Conservation (phyloP, 2,329 filamentous ascomycete genomes). For the Helicocarpus griseus region DNA sequence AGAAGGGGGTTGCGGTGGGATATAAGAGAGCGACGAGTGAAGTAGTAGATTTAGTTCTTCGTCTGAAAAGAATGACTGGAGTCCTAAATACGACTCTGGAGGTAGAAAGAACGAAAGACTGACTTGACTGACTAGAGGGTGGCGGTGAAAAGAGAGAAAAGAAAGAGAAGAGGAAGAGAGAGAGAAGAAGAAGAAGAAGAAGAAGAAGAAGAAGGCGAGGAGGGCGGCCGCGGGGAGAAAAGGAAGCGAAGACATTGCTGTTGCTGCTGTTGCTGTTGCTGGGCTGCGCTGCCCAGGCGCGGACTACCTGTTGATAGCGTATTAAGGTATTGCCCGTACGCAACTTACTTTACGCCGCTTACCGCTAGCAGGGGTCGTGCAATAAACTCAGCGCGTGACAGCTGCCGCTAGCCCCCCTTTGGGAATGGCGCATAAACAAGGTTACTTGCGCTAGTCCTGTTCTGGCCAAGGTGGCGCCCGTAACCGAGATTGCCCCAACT, state of each 20-base stretch:
- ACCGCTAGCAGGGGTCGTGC: background rate
- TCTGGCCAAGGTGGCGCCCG: background rate
- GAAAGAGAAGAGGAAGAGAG: conserved; percentile 5
- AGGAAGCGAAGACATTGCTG: conserved; percentile 11
- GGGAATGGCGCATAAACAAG: background rate
- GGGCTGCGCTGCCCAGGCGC: conserved; percentile 7
- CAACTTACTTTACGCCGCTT: no score
- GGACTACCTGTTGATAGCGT: conserved; percentile 4
- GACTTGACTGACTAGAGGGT: conserved; percentile 9
- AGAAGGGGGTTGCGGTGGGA: conserved; percentile 12
- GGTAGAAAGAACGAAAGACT: conserved; percentile 4
- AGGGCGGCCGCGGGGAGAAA: conserved; percentile 9
- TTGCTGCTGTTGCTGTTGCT: no score
- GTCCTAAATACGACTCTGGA: conserved; percentile 11
- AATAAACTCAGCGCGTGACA: background rate
- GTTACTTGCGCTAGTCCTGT: background rate
- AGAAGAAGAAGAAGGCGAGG: conserved; percentile 10
- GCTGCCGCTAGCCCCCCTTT: background rate
- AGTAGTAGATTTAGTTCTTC: conserved; percentile 3
- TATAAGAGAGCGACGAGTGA: conserved; percentile 18
- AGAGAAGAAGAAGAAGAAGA: conserved; percentile 7
- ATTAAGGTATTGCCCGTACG: background rate
- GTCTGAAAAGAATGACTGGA: conserved; percentile 17
- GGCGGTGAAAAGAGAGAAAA: conserved; percentile 9
- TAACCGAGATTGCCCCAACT: conserved; percentile 3